Evolutionary conservation across 2,329 filamentous ascomycete species (phyloP).

Genomic region (Amylocarpus encephaloides): DNA sequence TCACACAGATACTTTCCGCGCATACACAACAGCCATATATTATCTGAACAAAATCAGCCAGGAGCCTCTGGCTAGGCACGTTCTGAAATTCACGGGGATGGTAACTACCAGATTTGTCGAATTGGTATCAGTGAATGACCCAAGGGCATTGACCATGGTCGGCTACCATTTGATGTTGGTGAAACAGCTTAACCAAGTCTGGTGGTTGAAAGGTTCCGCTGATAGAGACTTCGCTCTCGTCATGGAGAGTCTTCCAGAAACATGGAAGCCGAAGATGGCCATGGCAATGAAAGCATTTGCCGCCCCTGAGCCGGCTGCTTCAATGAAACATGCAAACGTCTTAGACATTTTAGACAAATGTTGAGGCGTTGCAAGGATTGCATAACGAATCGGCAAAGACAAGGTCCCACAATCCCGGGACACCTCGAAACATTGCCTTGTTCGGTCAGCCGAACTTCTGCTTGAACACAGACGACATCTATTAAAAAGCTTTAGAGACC

Average conservation of each 20-base stretch:
- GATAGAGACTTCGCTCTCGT: slow-evolving; percentile 53
- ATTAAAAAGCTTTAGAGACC: too few species aligned
- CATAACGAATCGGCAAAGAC: too few species aligned
- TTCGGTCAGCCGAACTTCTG: too few species aligned
- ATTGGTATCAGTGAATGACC: slow-evolving; percentile 49
- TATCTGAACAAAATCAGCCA: slow-evolving; percentile 57
- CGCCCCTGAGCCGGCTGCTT: not conserved
- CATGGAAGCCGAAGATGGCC: slow-evolving; percentile 19
- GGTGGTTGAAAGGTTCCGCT: slow-evolving; percentile 63
- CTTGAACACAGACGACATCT: too few species aligned
- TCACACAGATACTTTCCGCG: slow-evolving; percentile 38
- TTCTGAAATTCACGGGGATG: slow-evolving; percentile 56
- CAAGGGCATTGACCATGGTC: slow-evolving; percentile 56
- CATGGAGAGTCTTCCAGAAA: slow-evolving; percentile 16
- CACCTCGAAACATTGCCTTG: too few species aligned
- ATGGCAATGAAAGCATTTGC: slow-evolving; percentile 14
- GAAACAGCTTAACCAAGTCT: slow-evolving; percentile 53
- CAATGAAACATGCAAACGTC: too few species aligned
- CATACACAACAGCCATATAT: slow-evolving; percentile 53
- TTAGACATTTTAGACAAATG: too few species aligned
- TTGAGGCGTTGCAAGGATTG: too few species aligned
- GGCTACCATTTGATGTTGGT: slow-evolving; percentile 62
- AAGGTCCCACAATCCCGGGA: too few species aligned
- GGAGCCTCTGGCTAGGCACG: slow-evolving; percentile 48
- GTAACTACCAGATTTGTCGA: slow-evolving; percentile 54